These are phyloP conservation scores for Excoecaria agallocha DNA, from an alignment of 345 rosid species.

Conservation along the genomic window DNA sequence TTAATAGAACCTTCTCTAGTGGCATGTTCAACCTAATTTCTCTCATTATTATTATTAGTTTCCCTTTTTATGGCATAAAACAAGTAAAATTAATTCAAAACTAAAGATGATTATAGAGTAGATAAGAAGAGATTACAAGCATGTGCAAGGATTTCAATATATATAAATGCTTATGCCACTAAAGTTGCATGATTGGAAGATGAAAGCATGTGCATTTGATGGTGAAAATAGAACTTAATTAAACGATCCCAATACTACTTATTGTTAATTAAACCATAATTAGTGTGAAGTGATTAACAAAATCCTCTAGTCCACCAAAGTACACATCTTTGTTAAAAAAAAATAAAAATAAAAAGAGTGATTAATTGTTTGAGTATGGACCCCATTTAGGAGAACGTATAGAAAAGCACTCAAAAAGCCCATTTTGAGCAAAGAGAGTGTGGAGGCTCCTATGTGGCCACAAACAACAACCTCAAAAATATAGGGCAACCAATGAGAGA, in stretches of 20 bases:
- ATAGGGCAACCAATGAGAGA: neutral
- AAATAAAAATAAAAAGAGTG: too few species aligned
- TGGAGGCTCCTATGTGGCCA: constrained; percentile 32
- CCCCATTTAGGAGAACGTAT: constrained; percentile 14
- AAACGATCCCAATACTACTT: constrained; percentile 3
- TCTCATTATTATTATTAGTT: neutral
- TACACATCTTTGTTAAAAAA: neutral
- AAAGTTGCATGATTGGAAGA: constrained; percentile 26
- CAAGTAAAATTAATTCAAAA: neutral
- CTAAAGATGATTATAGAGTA: constrained; percentile 16
- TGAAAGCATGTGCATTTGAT: constrained; percentile 33
- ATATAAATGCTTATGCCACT: neutral
- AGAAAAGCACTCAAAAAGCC: constrained; percentile 32
- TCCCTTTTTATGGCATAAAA: neutral
- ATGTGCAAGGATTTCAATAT: constrained; percentile 27
- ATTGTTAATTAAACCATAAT: constrained; percentile 7
- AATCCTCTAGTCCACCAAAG: neutral
- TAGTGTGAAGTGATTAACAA: constrained; percentile 5
- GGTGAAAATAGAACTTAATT: neutral
- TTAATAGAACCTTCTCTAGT: constrained; percentile 20
- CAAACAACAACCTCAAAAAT: constrained; percentile 14
- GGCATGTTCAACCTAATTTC: constrained; percentile 6
- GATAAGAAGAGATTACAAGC: constrained; percentile 26
- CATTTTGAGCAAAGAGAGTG: constrained; percentile 18
- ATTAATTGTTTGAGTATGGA: constrained; percentile 10